A percentile compares a stretch with the other conserved stretches of the same genome.
These are phyloP conservation scores for Pouteria glomerata DNA, from an alignment of 148 eudicot species.

Conservation along the genomic window DNA sequence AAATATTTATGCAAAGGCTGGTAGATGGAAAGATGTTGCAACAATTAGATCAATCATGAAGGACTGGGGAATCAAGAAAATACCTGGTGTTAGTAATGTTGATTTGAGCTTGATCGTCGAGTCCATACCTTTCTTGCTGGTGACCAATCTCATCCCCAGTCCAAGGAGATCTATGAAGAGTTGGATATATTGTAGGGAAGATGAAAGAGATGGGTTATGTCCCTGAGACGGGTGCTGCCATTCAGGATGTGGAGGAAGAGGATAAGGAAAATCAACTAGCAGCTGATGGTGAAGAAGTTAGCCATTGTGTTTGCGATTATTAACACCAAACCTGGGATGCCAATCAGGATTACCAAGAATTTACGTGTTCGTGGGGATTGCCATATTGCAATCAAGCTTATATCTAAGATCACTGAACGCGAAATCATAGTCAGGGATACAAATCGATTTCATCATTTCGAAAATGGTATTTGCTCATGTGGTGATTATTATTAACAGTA, in stretches of 20 bases:
- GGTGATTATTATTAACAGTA: no score
- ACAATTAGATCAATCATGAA: no score
- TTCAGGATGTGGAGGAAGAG: no score
- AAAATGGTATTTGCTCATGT: constrained; percentile 60
- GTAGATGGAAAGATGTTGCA: no score
- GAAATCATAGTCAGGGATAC: constrained; percentile 59
- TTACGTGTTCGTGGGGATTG: constrained; percentile 69
- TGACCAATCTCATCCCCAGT: constrained; percentile 51
- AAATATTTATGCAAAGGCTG: no score
- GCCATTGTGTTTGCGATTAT: constrained; percentile 56
- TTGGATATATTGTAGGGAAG: constrained; percentile 43
- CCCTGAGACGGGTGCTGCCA: no score
- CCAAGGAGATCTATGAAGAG: constrained; percentile 46
- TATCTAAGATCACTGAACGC: constrained; percentile 49
- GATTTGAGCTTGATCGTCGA: constrained; percentile 28
- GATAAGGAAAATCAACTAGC: constrained; percentile 48
- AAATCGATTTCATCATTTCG: constrained; percentile 53
- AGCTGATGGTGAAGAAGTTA: constrained; percentile 60
- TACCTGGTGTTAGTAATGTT: no score
- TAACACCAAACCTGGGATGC: constrained; percentile 27
- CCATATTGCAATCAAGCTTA: constrained; percentile 52
- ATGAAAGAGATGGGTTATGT: constrained; percentile 67
- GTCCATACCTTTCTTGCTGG: constrained; percentile 58
- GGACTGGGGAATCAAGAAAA: no score
- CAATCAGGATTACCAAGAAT: constrained; percentile 58